Percentiles rank a stretch among this genome's conserved stretches.
Conservation (phyloP, 1,284 basidiomycete genomes). For the Stereum hirsutum region DNA sequence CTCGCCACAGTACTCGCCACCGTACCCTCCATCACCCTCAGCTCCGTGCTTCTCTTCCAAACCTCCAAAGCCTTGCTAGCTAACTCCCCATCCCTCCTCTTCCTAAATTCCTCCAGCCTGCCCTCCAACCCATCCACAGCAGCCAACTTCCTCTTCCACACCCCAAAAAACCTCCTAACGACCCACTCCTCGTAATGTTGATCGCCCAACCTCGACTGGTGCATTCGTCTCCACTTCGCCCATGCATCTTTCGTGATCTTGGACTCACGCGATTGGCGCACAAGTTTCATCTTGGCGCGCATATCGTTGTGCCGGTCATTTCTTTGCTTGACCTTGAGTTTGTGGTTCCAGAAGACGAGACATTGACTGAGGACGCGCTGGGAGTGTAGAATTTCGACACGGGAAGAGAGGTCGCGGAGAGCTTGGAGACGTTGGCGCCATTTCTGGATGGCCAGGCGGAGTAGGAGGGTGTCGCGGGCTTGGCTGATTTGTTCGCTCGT, state of each 20-base stretch:
- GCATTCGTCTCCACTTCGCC: slow-evolving; percentile 51
- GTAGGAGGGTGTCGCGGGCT: slow-evolving; percentile 45
- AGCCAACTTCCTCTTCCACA: slow-evolving; percentile 40
- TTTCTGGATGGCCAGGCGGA: slow-evolving; percentile 45
- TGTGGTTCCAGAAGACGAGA: slow-evolving; percentile 39
- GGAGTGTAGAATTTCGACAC: slow-evolving; percentile 32
- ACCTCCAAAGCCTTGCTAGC: slow-evolving; percentile 37
- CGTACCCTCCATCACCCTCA: slow-evolving; percentile 33
- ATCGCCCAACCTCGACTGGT: slow-evolving; percentile 37
- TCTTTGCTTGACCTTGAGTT: slow-evolving; percentile 40
- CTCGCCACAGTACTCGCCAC: slow-evolving; percentile 33
- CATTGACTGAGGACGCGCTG: slow-evolving; percentile 29
- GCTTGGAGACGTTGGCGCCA: slow-evolving; percentile 40
- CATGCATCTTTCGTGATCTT: slow-evolving; percentile 44
- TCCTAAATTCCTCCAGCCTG: slow-evolving; percentile 36
- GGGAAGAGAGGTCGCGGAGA: slow-evolving; percentile 27
- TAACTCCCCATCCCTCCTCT: slow-evolving; percentile 24
- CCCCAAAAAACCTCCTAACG: slow-evolving; percentile 30
- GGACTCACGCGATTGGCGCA: slow-evolving; percentile 42
- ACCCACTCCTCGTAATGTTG: slow-evolving; percentile 37
- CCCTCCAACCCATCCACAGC: slow-evolving; percentile 33
- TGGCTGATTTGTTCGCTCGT: slow-evolving; percentile 53
- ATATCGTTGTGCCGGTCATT: slow-evolving; percentile 54
- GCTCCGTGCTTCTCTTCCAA: slow-evolving; percentile 40
- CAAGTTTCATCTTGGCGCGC: slow-evolving; percentile 54